These are phyloP conservation scores for Liquidambar formosana DNA, from an alignment of 164 flowering plant species.

Conservation along the genomic window DNA sequence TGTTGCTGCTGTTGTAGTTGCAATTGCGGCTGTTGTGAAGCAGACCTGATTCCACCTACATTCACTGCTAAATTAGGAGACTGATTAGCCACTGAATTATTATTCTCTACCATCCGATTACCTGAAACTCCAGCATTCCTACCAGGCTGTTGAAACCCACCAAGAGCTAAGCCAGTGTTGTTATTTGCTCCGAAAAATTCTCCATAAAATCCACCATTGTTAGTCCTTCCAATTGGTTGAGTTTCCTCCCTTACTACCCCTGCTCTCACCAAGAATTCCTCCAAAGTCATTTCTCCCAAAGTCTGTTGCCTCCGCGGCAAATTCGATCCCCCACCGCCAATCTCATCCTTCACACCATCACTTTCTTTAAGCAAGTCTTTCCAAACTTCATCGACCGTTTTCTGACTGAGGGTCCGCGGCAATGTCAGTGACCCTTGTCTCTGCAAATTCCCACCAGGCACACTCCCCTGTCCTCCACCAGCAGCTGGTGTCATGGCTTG, in stretches of 20 bases:
- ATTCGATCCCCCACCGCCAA: slow-evolving; percentile 16
- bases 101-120: slow-evolving; percentile 8
- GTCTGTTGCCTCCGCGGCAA: slow-evolving; percentile 53
- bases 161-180: slow-evolving; percentile 23
- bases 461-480: slow-evolving; percentile 28
- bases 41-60: slow-evolving; percentile 20
- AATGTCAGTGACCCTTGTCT: slow-evolving; percentile 62
- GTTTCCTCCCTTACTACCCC: slow-evolving; percentile 61
- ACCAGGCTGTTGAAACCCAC: slow-evolving; percentile 37
- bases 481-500: slow-evolving; percentile 30
- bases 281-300: slow-evolving; percentile 64
- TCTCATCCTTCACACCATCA: slow-evolving; percentile 25
- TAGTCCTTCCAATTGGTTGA: slow-evolving; percentile 28
- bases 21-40: slow-evolving; percentile 16
- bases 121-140: slow-evolving; percentile 16
- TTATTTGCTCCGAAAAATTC: slow-evolving; percentile 24
- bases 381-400: slow-evolving; percentile 77
- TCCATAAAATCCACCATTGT: slow-evolving; percentile 31
- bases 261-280: slow-evolving; percentile 61
- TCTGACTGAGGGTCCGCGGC: slow-evolving; percentile 63
- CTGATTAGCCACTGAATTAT: slow-evolving; percentile 16
- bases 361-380: slow-evolving; percentile 41
- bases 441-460: slow-evolving; percentile 46
- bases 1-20: too few relatives aligned
- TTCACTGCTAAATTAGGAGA: slow-evolving; percentile 24